These are phyloP conservation scores for Isoetes taiwanensis DNA, from an alignment of 75 land plant genomes.

Conservation along the genomic window DNA sequence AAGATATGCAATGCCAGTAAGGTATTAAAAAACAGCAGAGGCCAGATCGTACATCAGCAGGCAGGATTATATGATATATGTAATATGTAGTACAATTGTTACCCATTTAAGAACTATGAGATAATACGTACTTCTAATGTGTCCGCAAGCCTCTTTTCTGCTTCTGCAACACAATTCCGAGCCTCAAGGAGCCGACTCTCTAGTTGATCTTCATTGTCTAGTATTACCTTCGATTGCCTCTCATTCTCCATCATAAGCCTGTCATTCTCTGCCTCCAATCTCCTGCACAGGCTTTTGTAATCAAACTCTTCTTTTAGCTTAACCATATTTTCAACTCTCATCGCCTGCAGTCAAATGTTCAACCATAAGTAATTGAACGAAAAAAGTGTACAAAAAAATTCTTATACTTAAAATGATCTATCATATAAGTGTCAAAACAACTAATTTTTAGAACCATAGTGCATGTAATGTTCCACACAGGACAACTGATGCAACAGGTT, in stretches of 20 bases:
- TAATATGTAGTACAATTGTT: not conserved
- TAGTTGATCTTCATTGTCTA: conserved; percentile 31
- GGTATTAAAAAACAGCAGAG: not conserved
- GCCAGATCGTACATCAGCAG: not conserved
- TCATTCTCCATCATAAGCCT: conserved; percentile 61
- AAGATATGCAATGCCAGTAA: not conserved
- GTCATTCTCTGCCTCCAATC: conserved; percentile 61
- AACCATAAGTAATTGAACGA: not conserved
- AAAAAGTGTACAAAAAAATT: no score
- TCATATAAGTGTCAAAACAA: no score
- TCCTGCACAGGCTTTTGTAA: conserved; percentile 70
- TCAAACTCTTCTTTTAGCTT: conserved; percentile 87
- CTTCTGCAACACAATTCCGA: conserved; percentile 48
- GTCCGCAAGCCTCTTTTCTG: conserved; percentile 52
- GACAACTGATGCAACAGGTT: not conserved
- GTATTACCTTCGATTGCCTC: conserved; percentile 42
- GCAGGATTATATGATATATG: no score
- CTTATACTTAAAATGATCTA: no score
- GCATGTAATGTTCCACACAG: no score
- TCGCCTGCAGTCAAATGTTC: conserved; percentile 40
- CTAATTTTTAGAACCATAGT: no score
- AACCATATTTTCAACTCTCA: conserved; percentile 80
- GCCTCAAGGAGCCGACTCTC: conserved; percentile 40
- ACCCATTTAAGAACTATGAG: no score
- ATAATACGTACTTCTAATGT: conserved; percentile 58